phyloP scores from a whole-genome alignment of 805 yeast species.

The Nematodospora valgi region DNA sequence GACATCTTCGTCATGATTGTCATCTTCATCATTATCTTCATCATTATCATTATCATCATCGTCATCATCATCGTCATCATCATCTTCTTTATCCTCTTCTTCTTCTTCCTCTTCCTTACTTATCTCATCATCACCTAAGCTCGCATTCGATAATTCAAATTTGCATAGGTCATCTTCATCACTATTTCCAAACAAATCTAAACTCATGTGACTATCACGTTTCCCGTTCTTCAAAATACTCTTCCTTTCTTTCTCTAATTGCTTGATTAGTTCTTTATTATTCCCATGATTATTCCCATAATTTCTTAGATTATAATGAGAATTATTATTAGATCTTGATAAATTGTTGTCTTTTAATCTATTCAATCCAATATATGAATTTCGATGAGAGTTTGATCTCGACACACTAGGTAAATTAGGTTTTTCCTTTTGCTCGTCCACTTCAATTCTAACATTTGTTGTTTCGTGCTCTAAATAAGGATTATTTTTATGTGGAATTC shows the following conservation, averaged over 20 bases:
- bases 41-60: background rate
- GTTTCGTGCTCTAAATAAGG: slow-evolving; percentile 18
- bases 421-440: slow-evolving; percentile 15
- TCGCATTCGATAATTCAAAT: slow-evolving; percentile 11
- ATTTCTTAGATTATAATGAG: slow-evolving; percentile 11
- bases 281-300: background rate
- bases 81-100: slow-evolving; percentile 4
- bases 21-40: slow-evolving; percentile 1
- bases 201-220: slow-evolving; percentile 3
- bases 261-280: slow-evolving; percentile 1
- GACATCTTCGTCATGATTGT: background rate
- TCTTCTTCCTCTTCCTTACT: slow-evolving; percentile 7
- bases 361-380: slow-evolving; percentile 37
- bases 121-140: background rate
- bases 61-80: background rate
- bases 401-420: slow-evolving; percentile 35
- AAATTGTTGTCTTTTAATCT: slow-evolving; percentile 30
- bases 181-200: slow-evolving; percentile 8
- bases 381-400: slow-evolving; percentile 23
- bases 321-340: slow-evolving; percentile 16
- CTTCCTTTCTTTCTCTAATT: slow-evolving; percentile 2
- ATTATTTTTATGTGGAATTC: slow-evolving; percentile 21
- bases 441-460: background rate
- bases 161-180: slow-evolving; percentile 12
- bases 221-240: slow-evolving; percentile 3